Evolutionary conservation across 2,329 filamentous ascomycete species (phyloP).

Genomic region (Westerdykella aurantiaca): DNA sequence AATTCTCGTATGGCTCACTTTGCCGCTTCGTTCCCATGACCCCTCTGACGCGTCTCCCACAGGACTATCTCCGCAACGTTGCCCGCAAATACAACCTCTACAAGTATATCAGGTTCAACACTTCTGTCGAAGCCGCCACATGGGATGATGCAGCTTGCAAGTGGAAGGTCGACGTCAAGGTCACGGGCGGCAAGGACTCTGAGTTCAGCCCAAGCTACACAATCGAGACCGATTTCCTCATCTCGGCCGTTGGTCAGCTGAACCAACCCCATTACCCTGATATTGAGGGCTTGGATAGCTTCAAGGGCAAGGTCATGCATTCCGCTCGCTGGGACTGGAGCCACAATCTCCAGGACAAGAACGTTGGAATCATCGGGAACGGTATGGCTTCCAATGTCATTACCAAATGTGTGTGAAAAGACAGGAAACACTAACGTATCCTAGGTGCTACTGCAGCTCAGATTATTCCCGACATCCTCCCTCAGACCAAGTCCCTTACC

Average conservation of each 20-base stretch:
- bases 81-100: constrained; percentile 52
- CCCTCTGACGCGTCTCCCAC: not conserved
- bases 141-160: constrained; percentile 51
- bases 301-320: constrained; percentile 52
- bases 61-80: constrained; percentile 49
- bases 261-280: constrained; percentile 50
- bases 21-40: not conserved
- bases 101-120: constrained; percentile 55
- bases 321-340: constrained; percentile 57
- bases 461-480: constrained; percentile 53
- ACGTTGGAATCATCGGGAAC: constrained; percentile 55
- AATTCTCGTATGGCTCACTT: constrained; percentile 42
- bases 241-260: constrained; percentile 55
- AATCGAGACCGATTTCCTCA: constrained; percentile 51
- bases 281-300: constrained; percentile 45
- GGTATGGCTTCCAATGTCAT: constrained; percentile 31
- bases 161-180: constrained; percentile 48
- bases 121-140: constrained; percentile 46
- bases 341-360: constrained; percentile 50
- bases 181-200: constrained; percentile 50
- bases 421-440: not conserved
- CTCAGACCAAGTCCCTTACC: constrained; percentile 45
- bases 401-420: not conserved
- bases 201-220: constrained; percentile 50
- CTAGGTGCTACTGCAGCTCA: constrained; percentile 53